Base-by-base conservation (phyloP, 1,139 yeast species). In the Yamadazyma conglobata region DNA sequence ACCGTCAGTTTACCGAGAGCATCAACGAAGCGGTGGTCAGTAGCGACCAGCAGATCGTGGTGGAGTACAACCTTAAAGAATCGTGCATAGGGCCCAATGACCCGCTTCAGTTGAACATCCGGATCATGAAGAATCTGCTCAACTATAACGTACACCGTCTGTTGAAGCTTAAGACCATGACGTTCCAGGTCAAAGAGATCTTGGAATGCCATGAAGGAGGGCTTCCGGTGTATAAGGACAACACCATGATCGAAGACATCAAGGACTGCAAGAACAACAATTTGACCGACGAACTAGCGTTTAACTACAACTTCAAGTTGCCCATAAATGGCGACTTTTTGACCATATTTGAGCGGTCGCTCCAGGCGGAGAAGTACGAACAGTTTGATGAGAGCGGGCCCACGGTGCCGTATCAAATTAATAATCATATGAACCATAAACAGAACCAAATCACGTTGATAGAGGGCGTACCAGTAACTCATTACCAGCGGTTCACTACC, bases 31-130 rank as follows among this genome's bases (percentile, higher is more conserved):
- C 56, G 22, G 45, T 52, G 7, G 57, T 58, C 4, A 60, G 75
- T 2, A 44, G 51, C 10, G 77, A 73, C 40, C 58, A 61, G 13
- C 67, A 65, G 38, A 58, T 70, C 4, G 44, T 68, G 27, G 55
- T 63, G 6, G 75, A 73, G 21, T 50, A 69, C 24, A 50, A 64
- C 4, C 39, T 73, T 16, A 73, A 77, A 0, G 56, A 57, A 4
- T 54, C 70, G 3, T 62, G 76, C n/a, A 57, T 73, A 9, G 79
- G 80, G 1, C 79, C 79, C 0, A 48, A 51, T 16, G 81, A 75
- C 42, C 56, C 55, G 4, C 44, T 78, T 3, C 48, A 54, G 4
- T 38, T 77, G 4, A 50, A 53, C 28, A 56, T 68, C 23, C 64
- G 60, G 28, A 48, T 72, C 1, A 48, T 54, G 47, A 56, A 70